phyloP scores from a whole-genome alignment of 805 yeast species.

The Yamadazyma ubonensis region DNA sequence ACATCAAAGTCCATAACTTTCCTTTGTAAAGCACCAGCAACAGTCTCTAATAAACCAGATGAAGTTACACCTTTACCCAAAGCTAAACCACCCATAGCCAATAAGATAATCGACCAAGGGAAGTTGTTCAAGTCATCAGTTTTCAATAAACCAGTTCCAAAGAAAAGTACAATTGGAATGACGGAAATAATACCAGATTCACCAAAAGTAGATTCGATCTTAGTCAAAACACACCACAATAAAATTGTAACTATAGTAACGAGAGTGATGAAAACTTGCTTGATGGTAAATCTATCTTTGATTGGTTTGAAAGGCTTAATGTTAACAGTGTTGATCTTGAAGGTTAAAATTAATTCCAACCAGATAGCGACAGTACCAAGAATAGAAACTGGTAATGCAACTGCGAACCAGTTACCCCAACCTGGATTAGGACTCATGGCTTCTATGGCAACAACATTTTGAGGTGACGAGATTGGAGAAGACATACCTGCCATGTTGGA shows the following conservation, averaged over 20 bases:
- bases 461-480: slow-evolving; percentile 96
- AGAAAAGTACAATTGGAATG: slow-evolving; percentile 48
- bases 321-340: slow-evolving; percentile 49
- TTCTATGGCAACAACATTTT: slow-evolving; percentile 86
- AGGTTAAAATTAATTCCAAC: slow-evolving; percentile 65
- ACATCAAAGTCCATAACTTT: slow-evolving; percentile 42
- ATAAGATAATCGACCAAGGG: slow-evolving; percentile 55
- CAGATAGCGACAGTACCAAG: slow-evolving; percentile 67
- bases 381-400: slow-evolving; percentile 77
- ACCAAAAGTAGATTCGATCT: slow-evolving; percentile 44
- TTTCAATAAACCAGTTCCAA: slow-evolving; percentile 49
- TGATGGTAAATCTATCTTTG: slow-evolving; percentile 42
- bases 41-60: slow-evolving; percentile 47
- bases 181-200: slow-evolving; percentile 49
- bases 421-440: slow-evolving; percentile 79
- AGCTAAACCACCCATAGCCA: slow-evolving; percentile 58
- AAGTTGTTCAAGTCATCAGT: slow-evolving; percentile 49
- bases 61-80: slow-evolving; percentile 52
- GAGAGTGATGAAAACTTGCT: slow-evolving; percentile 42
- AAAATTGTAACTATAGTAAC: slow-evolving; percentile 46
- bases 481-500: slow-evolving; percentile 96
- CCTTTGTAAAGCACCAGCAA: slow-evolving; percentile 44
- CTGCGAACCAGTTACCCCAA: slow-evolving; percentile 93
- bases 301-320: slow-evolving; percentile 50
- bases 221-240: slow-evolving; percentile 49